A percentile compares a stretch with the other conserved stretches of the same genome.
phyloP scores from a whole-genome alignment of 768 basidiomycete species.

The Suillus subluteus region DNA sequence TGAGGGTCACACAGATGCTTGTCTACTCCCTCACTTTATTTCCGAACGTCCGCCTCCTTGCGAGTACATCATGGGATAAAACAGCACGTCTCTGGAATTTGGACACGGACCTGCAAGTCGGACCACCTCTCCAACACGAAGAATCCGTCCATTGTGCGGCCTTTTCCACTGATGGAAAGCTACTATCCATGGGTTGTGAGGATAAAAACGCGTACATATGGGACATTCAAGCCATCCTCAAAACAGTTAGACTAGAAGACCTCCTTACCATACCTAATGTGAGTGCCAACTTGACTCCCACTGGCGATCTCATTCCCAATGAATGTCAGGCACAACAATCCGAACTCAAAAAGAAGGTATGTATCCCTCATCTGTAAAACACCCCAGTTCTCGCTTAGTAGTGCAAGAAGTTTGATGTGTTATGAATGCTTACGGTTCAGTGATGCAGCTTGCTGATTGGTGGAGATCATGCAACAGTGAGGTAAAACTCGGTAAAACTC shows the following conservation, averaged over 20 bases:
- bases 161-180: constrained; percentile 12
- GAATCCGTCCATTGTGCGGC: neutral
- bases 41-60: neutral
- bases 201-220: neutral
- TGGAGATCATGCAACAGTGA: neutral
- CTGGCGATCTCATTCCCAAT: no score
- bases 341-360: neutral
- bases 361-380: neutral
- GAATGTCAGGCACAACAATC: neutral
- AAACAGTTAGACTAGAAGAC: neutral
- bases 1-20: no score
- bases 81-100: constrained; percentile 16
- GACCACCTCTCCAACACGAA: neutral
- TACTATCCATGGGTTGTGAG: neutral
- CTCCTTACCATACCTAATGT: neutral
- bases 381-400: constrained; percentile 1
- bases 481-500: neutral
- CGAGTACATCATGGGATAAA: neutral
- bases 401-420: neutral
- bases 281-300: neutral
- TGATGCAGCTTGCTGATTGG: neutral
- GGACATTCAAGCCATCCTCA: neutral
- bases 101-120: neutral
- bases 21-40: neutral
- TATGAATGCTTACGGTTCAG: neutral